phyloP scores from a whole-genome alignment of 768 basidiomycete genomes.

The Tricholoma hemisulphureum region DNA sequence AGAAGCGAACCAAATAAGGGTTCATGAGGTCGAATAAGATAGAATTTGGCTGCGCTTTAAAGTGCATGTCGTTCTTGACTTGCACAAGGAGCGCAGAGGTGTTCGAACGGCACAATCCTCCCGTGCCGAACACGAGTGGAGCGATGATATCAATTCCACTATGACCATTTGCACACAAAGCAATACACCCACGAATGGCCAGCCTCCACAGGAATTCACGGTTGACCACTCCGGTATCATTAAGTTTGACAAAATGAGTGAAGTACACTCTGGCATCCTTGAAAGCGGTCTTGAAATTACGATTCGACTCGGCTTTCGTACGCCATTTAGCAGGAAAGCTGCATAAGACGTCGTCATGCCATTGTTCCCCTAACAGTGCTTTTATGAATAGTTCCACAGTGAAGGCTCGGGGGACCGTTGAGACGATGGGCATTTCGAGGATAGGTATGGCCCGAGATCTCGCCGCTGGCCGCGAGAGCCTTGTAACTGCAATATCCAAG shows the following conservation, averaged over 20 bases:
- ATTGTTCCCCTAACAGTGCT: too few species aligned
- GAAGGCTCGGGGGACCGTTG: neutral
- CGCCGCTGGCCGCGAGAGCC: too few species aligned
- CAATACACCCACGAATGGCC: neutral
- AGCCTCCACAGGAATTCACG: neutral
- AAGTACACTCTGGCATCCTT: neutral
- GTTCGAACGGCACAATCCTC: conserved; percentile 10
- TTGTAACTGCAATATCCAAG: too few species aligned
- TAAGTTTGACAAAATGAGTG: neutral
- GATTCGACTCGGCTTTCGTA: neutral
- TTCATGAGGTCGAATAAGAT: conserved; percentile 21
- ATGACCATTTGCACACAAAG: conserved; percentile 19
- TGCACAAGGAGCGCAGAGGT: conserved; percentile 20
- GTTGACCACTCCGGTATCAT: neutral
- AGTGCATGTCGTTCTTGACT: conserved; percentile 21
- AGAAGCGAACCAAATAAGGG: conserved; percentile 17
- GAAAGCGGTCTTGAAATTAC: neutral
- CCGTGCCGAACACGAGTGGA: neutral
- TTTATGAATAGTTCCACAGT: too few species aligned
- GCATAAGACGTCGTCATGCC: too few species aligned
- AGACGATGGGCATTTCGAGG: too few species aligned
- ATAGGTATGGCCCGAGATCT: too few species aligned
- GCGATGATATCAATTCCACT: conserved; percentile 8
- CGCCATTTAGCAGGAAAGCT: neutral
- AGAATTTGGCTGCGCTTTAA: neutral